phyloP scores from a whole-genome alignment of 2,329 filamentous ascomycete genomes.

The Paramyrothecium roridum region DNA sequence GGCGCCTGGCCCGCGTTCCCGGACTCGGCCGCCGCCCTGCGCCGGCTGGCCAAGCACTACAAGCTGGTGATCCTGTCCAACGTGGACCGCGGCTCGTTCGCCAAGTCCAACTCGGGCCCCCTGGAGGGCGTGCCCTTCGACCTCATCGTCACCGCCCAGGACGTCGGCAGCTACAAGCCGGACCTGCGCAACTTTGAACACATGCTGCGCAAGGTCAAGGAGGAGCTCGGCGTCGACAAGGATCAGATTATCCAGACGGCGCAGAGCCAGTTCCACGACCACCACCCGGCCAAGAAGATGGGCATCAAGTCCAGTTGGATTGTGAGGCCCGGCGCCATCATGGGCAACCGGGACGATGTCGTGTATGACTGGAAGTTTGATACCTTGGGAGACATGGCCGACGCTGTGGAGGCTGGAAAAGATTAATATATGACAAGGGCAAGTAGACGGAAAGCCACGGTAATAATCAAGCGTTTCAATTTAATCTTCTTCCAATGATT shows the following conservation, averaged over 20 bases:
- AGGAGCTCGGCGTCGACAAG: slow-evolving; percentile 53
- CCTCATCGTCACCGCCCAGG: slow-evolving; percentile 64
- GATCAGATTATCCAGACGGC: slow-evolving; percentile 61
- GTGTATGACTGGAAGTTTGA: slow-evolving; percentile 54
- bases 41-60: slow-evolving; percentile 45
- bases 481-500: no score
- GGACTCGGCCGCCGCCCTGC: slow-evolving; percentile 55
- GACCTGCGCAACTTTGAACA: slow-evolving; percentile 63
- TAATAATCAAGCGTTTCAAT: no score
- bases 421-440: neutral
- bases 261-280: slow-evolving; percentile 69
- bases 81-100: slow-evolving; percentile 52
- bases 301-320: slow-evolving; percentile 63
- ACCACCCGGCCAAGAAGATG: slow-evolving; percentile 58
- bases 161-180: slow-evolving; percentile 72
- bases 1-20: slow-evolving; percentile 56
- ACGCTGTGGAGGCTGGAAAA: slow-evolving; percentile 21
- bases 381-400: slow-evolving; percentile 58
- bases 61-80: slow-evolving; percentile 59
- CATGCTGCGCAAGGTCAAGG: slow-evolving; percentile 51
- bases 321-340: slow-evolving; percentile 37
- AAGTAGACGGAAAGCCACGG: no score
- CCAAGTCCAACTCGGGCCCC: slow-evolving; percentile 37
- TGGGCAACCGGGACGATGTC: slow-evolving; percentile 38
- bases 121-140: slow-evolving; percentile 53